Conservation (phyloP, 345 rosid species). For the Zanthoxylum bungeanum region DNA sequence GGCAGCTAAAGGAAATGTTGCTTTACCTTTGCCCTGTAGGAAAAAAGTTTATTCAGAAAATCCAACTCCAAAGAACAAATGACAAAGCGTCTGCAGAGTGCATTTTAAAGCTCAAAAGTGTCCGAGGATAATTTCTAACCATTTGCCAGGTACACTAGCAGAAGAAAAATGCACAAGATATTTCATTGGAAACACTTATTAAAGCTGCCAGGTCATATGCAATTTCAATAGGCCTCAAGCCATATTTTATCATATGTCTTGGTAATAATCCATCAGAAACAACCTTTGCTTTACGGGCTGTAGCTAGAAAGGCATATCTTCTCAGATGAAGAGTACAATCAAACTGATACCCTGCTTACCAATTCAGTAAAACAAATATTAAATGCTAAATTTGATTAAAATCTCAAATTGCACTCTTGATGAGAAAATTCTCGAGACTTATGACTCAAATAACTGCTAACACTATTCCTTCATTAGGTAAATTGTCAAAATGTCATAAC, state of each 20-base stretch:
- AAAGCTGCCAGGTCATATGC: background rate
- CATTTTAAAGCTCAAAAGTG: background rate
- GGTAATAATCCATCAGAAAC: background rate
- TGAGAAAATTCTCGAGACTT: background rate
- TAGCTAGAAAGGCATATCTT: background rate
- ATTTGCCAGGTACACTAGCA: background rate
- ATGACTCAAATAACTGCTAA: background rate
- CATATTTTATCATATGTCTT: background rate
- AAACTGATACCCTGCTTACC: background rate
- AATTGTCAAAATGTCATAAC: background rate
- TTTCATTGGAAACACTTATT: background rate
- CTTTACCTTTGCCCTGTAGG: slow-evolving; percentile 63
- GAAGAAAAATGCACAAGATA: background rate
- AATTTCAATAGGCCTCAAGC: background rate
- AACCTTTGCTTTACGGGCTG: background rate
- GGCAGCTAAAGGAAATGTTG: slow-evolving; percentile 85
- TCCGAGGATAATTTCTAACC: background rate
- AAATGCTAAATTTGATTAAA: background rate
- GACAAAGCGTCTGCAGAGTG: background rate
- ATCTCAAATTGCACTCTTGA: background rate
- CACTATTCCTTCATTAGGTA: background rate
- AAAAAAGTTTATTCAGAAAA: slow-evolving; percentile 10
- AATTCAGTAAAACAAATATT: background rate
- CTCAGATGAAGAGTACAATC: background rate
- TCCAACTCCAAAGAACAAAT: background rate